A percentile compares a stretch with the other conserved stretches of the same genome.
These are phyloP conservation scores for Plenodomus tracheiphilus DNA, from an alignment of 2,329 filamentous ascomycete species.

Conservation along the genomic window DNA sequence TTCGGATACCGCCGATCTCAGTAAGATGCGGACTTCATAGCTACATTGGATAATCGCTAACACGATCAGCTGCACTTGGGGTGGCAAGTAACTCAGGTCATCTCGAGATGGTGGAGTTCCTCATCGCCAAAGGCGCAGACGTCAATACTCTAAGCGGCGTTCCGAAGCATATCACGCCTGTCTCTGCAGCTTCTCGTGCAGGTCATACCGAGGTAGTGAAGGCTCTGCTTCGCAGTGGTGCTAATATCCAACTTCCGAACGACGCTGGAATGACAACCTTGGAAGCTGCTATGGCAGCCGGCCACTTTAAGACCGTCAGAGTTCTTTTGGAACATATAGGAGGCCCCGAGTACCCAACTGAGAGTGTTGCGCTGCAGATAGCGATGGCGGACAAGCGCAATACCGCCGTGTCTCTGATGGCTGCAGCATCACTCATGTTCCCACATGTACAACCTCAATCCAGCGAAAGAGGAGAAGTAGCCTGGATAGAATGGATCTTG, in stretches of 20 bases:
- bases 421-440: slow-evolving; percentile 15
- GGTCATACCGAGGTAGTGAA: slow-evolving; percentile 15
- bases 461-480: not conserved
- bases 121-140: slow-evolving; percentile 24
- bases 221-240: slow-evolving; percentile 12
- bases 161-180: slow-evolving; percentile 13
- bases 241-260: slow-evolving; percentile 8
- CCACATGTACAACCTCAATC: slow-evolving; percentile 2
- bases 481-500: slow-evolving; percentile 27
- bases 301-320: slow-evolving; percentile 8
- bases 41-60: not conserved
- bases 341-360: slow-evolving; percentile 16
- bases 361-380: slow-evolving; percentile 23
- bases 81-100: slow-evolving; percentile 17
- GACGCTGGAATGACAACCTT: slow-evolving; percentile 11
- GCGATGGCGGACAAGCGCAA: slow-evolving; percentile 14
- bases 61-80: slow-evolving; percentile 14
- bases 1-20: slow-evolving; percentile 10
- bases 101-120: slow-evolving; percentile 12
- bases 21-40: slow-evolving; percentile 9
- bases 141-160: slow-evolving; percentile 10
- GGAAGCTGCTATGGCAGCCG: slow-evolving; percentile 14
- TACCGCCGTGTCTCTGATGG: slow-evolving; percentile 14
- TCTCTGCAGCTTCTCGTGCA: slow-evolving; percentile 16
- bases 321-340: slow-evolving; percentile 20